Conservation (phyloP, 1,284 basidiomycete species). For the Ceratobasidium sp. region DNA sequence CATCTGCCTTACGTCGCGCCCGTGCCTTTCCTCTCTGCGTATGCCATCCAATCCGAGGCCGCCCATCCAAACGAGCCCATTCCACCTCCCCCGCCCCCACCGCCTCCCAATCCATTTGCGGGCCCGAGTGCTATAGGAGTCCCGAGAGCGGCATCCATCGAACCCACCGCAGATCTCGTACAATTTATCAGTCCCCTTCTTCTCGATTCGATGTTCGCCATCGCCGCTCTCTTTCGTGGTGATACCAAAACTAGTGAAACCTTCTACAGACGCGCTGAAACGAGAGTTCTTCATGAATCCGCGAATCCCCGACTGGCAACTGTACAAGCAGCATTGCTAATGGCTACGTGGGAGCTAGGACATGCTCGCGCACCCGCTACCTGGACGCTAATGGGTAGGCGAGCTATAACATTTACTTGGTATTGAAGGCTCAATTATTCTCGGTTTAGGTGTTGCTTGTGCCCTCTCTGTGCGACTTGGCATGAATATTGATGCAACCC, state of each 20-base stretch:
- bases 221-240: conserved; percentile 30
- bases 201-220: conserved; percentile 30
- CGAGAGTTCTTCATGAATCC: background rate
- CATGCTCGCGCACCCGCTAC: conserved; percentile 41
- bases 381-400: conserved; percentile 37
- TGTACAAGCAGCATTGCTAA: conserved; percentile 19
- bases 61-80: conserved; percentile 34
- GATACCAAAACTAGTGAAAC: conserved; percentile 8
- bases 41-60: conserved; percentile 35
- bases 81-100: conserved; percentile 31
- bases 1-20: conserved; percentile 41
- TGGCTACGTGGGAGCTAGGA: conserved; percentile 32
- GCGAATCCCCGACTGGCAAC: conserved; percentile 40
- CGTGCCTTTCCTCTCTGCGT: conserved; percentile 41
- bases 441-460: conserved; percentile 19
- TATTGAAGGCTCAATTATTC: background rate
- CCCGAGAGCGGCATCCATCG: conserved; percentile 23
- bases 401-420: no score
- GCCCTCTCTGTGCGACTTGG: conserved; percentile 36
- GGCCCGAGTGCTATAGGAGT: conserved; percentile 32
- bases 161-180: conserved; percentile 10
- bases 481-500: conserved; percentile 42
- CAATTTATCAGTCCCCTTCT: conserved; percentile 42
- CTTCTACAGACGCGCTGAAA: conserved; percentile 37
- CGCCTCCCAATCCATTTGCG: conserved; percentile 26